phyloP scores from a whole-genome alignment of 768 basidiomycete species.

The Leccinum barrowsii region DNA sequence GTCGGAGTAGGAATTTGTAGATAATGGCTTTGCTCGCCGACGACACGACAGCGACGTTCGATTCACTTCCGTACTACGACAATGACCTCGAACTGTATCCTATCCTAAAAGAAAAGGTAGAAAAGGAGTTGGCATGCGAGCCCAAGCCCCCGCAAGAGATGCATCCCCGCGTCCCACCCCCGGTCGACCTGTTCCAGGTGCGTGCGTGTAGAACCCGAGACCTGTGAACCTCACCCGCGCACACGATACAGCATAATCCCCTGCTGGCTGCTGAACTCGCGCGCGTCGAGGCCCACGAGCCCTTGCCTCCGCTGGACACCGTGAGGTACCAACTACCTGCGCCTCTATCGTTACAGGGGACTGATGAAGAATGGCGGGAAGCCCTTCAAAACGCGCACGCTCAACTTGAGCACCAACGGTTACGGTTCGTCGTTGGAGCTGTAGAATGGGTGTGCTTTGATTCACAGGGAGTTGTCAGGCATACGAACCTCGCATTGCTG shows the following conservation, averaged over 20 bases:
- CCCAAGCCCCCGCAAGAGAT: conserved; percentile 55
- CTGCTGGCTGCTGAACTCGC: conserved; percentile 69
- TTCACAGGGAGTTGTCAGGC: conserved; percentile 41
- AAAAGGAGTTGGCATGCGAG: conserved; percentile 72
- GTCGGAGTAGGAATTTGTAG: conserved; percentile 30
- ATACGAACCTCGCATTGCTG: conserved; percentile 77
- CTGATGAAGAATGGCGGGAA: conserved; percentile 72
- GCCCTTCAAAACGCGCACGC: conserved; percentile 75
- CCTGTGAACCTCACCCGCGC: background rate
- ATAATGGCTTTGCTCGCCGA: conserved; percentile 24
- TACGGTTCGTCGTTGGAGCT: conserved; percentile 49
- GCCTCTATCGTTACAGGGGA: conserved; percentile 57
- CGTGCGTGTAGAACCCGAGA: conserved; percentile 23
- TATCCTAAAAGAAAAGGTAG: conserved; percentile 68
- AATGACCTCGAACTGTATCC: conserved; percentile 83
- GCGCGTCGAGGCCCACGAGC: conserved; percentile 67
- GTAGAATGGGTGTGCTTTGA: background rate
- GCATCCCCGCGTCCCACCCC: conserved; percentile 70
- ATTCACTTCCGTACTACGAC: conserved; percentile 93
- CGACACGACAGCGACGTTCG: conserved; percentile 45
- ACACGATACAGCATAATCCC: conserved; percentile 52
- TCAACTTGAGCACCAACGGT: conserved; percentile 81
- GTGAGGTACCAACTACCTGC: conserved; percentile 71
- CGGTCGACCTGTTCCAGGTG: conserved; percentile 60
- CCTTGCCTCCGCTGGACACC: conserved; percentile 65